Percentiles rank a stretch among this genome's conserved stretches.
These are phyloP conservation scores for Pseudopyricularia javanii DNA, from an alignment of 2,329 filamentous ascomycete genomes.

Conservation along the genomic window DNA sequence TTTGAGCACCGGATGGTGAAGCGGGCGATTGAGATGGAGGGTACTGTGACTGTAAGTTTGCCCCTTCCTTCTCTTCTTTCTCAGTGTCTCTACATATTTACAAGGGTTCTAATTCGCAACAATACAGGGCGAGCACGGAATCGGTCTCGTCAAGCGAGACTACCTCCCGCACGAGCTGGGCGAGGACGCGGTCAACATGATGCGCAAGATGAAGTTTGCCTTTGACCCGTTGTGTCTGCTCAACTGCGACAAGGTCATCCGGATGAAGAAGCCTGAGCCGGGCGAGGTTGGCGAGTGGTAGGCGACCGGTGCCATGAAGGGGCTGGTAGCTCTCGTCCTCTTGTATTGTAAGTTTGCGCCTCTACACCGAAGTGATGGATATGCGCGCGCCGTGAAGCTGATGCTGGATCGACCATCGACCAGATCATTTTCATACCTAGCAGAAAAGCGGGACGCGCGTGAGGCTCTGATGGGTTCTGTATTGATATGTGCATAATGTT, in stretches of 20 bases:
- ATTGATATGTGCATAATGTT: no score
- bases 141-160: slow-evolving; percentile 74
- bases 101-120: not conserved
- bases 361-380: not conserved
- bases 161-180: slow-evolving; percentile 72
- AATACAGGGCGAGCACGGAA: slow-evolving; percentile 62
- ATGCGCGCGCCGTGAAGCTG: no score
- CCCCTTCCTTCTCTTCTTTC: not conserved
- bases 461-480: no score
- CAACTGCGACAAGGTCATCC: slow-evolving; percentile 58
- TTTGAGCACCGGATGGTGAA: slow-evolving; percentile 79
- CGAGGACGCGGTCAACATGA: slow-evolving; percentile 61
- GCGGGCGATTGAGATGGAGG: slow-evolving; percentile 72
- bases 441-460: no score
- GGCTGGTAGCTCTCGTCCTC: not conserved
- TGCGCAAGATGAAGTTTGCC: slow-evolving; percentile 75
- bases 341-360: not conserved
- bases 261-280: slow-evolving; percentile 41
- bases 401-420: no score
- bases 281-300: slow-evolving; percentile 35
- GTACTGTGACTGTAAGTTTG: slow-evolving; percentile 56
- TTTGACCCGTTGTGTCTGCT: slow-evolving; percentile 64
- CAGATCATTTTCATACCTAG: no score
- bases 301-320: not conserved
- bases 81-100: not conserved